Base-by-base conservation (phyloP, 345 rosid species). In the Carallia brachiata region DNA sequence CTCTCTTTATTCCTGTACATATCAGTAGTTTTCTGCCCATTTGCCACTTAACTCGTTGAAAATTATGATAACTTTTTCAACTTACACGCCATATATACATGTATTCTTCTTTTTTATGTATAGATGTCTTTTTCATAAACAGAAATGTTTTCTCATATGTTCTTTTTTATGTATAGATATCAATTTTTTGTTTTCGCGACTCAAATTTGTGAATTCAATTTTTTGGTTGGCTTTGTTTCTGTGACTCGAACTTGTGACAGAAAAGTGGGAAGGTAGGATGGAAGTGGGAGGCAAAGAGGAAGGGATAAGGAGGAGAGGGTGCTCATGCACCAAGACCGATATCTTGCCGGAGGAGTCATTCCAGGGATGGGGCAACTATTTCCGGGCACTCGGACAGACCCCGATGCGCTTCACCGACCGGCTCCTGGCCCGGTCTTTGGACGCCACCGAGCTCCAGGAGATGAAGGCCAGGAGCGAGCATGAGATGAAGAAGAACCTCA, bases 401-500 rank as follows among this genome's bases (percentile, higher is more conserved):
- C 78, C 78, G 1, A 36, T 17, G 66, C n/a, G 78, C 55, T 60
- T 75, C 9, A 70, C 28, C 53, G 74, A 75, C 23, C 36, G 78
- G 54, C 34, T 75, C 4, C 5, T 65, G 61, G 52, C 78, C 44
- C 61, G 78, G 48, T 75, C 78, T 23, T 3, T 58, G 62, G 73
- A 75, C 70, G 19, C 66, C 1, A 48, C 66, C 17, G 73, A 75
- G 62, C 69, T 75, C 66, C 30, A 57, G 30, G 70, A 75, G 39
- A 27, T 75, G 3, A 75, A 69, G 48, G 70, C 62, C 23, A 63
- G 70, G 36, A 75, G 78, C 5, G 70, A 69, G 44, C 73, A 75
- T 61, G 74, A 75, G 6, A 75, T 69, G 78, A 74, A 74, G 69
- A 74, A 68, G 73, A 47, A 28, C 37, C 69, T 74, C 36, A 70